These are phyloP conservation scores for Quercus suber DNA, from an alignment of 306 rosid genomes.

Conservation along the genomic window DNA sequence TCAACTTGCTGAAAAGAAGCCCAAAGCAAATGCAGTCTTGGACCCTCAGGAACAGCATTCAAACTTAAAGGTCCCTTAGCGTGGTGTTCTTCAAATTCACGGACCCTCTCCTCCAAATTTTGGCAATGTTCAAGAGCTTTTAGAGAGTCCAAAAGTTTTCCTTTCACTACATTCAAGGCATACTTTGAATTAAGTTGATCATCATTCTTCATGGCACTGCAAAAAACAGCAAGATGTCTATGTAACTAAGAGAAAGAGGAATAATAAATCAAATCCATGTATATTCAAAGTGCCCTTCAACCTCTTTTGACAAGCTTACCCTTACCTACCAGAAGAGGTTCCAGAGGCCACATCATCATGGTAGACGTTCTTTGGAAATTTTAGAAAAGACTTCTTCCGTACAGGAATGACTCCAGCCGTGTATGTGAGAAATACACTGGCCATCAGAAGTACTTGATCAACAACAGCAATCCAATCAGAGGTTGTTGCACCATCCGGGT, in stretches of 20 bases:
- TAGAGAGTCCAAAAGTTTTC: slow-evolving; percentile 66
- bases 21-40: slow-evolving; percentile 84
- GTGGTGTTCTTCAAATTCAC: slow-evolving; percentile 29
- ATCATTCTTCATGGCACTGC: slow-evolving; percentile 49
- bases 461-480: slow-evolving; percentile 63
- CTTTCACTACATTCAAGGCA: slow-evolving; percentile 60
- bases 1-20: slow-evolving; percentile 71
- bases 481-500: slow-evolving; percentile 46
- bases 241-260: slow-evolving; percentile 25
- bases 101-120: slow-evolving; percentile 44
- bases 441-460: slow-evolving; percentile 79
- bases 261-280: slow-evolving; percentile 5
- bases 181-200: slow-evolving; percentile 46
- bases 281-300: slow-evolving; percentile 21
- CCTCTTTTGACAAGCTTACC: slow-evolving; percentile 51
- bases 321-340: slow-evolving; percentile 97
- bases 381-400: slow-evolving; percentile 42
- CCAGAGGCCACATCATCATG: slow-evolving; percentile 34
- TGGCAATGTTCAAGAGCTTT: slow-evolving; percentile 57
- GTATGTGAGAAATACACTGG: slow-evolving; percentile 83
- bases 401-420: slow-evolving; percentile 79
- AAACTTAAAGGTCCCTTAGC: slow-evolving; percentile 65
- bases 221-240: slow-evolving; percentile 24
- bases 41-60: slow-evolving; percentile 83
- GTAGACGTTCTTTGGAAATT: slow-evolving; percentile 43